These are phyloP conservation scores for Oenanthe sinensis DNA, from an alignment of 129 eudicot genomes.

Conservation along the genomic window DNA sequence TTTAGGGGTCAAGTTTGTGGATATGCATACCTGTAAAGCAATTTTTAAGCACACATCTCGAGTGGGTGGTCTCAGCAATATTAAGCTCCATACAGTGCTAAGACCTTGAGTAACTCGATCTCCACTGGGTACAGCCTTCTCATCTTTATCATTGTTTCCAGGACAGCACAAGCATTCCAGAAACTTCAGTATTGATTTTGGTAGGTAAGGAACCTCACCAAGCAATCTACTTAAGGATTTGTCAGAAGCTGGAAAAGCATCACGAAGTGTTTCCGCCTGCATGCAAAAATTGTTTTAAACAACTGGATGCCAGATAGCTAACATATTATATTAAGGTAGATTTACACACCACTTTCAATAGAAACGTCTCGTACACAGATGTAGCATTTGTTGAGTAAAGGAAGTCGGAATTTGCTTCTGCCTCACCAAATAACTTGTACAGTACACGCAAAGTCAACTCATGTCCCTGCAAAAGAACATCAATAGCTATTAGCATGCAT, in stretches of 20 bases:
- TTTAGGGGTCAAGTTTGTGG: background rate
- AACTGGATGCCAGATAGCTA: background rate
- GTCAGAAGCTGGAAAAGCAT: constrained; percentile 91
- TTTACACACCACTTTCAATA: constrained; percentile 74
- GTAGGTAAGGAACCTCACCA: constrained; percentile 85
- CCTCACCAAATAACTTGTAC: constrained; percentile 83
- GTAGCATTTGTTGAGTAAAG: constrained; percentile 87
- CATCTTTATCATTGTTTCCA: constrained; percentile 54
- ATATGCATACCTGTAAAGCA: constrained; percentile 62
- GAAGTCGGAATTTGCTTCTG: constrained; percentile 86
- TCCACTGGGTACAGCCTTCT: constrained; percentile 57
- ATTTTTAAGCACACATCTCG: constrained; percentile 69
- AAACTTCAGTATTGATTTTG: constrained; percentile 67
- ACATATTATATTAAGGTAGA: background rate
- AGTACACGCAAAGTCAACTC: constrained; percentile 97
- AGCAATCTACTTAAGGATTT: constrained; percentile 82
- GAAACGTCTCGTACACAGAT: constrained; percentile 85
- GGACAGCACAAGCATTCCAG: constrained; percentile 84
- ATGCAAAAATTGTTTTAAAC: constrained; percentile 6
- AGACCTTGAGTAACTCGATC: constrained; percentile 99
- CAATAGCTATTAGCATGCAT: constrained; percentile 12
- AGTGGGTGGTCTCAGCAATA: constrained; percentile 76
- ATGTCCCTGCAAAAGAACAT: constrained; percentile 66
- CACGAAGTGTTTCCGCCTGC: constrained; percentile 91
- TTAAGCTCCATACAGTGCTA: constrained; percentile 82